Base-by-base conservation (phyloP, 306 rosid genomes). In the Parietaria judaica region DNA sequence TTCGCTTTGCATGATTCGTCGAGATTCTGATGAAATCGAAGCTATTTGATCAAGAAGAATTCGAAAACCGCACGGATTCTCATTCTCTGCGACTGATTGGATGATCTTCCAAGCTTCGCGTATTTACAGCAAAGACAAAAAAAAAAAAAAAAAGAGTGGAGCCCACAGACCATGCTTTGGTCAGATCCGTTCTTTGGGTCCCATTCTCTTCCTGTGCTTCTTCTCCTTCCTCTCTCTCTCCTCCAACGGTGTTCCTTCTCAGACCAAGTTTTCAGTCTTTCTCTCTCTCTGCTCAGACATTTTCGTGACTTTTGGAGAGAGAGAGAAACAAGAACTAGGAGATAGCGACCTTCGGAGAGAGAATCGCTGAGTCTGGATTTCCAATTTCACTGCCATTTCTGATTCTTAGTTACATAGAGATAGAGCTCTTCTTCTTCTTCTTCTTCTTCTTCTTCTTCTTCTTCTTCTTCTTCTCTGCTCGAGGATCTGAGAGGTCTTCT, bases 121-220 rank as follows among this genome's bases (percentile, higher is more conserved):
- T 41, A 41, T 41, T 41, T 41, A 41, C 1, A 41, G 45, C 45
- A 41, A 41, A 41, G 9, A 41, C 6, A 41, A 41, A 41, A 41
- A 41, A 41, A 41, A 5, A 11, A 49, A 49, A 49, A 10, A 49
- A 3, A 16, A 54, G 4, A 31, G 59, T 85, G 94, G 90, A 79
- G 76, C 97, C 91, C 65, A 74, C 87, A 52, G 54, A 65, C 80
- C 81, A 68, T 70, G 65, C 84, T 82, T 31, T 67, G 63, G 78
- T 79, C 80, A 77, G 86, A 87, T 83, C 87, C 81, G 38, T 81
- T 72, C 69, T 70, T 31, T 72, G 80, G 90, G 88, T 54, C 96
- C 90, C 82, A 69, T 63, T 43, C 31, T 66, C 39, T 3, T 38
- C 8, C 47, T 71, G 39, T 66, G 8, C 37, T 7, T 16, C 31